These are phyloP conservation scores for Epichloe uncinata DNA, from an alignment of 2,329 filamentous ascomycete genomes.

Conservation along the genomic window DNA sequence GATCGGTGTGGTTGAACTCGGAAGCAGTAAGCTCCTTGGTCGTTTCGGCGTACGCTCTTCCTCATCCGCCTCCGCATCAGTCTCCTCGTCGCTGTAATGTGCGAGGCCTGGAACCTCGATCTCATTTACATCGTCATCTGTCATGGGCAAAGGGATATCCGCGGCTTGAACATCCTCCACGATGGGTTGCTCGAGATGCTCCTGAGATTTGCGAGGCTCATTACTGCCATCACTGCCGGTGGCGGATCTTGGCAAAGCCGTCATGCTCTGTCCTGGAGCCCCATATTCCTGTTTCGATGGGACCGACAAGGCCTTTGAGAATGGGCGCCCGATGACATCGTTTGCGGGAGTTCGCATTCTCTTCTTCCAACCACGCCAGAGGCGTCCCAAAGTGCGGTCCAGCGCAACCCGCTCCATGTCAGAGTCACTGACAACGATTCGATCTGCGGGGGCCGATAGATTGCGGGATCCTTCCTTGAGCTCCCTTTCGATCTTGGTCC, in stretches of 20 bases:
- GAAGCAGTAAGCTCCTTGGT: constrained; percentile 31
- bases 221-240: constrained; percentile 6
- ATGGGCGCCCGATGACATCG: constrained; percentile 33
- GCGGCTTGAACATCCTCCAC: constrained; percentile 21
- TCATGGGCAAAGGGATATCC: constrained; percentile 53
- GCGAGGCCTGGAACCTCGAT: constrained; percentile 66
- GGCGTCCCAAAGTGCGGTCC: constrained; percentile 71
- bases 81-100: constrained; percentile 48
- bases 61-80: constrained; percentile 27
- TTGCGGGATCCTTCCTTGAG: constrained; percentile 36
- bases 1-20: constrained; percentile 15
- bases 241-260: constrained; percentile 9
- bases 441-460: constrained; percentile 41
- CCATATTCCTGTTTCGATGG: constrained; percentile 22
- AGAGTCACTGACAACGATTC: constrained; percentile 71
- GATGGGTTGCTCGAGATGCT: constrained; percentile 9
- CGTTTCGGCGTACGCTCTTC: constrained; percentile 22
- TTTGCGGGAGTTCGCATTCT: constrained; percentile 48
- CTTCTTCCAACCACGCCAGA: constrained; percentile 96
- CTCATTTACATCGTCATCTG: constrained; percentile 57
- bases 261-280: constrained; percentile 21
- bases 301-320: constrained; percentile 31
- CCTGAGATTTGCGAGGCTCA: constrained; percentile 7
- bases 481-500: constrained; percentile 44
- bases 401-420: constrained; percentile 91